Conservation (phyloP, 140 eudicot genomes). For the Senecio squalidus region DNA sequence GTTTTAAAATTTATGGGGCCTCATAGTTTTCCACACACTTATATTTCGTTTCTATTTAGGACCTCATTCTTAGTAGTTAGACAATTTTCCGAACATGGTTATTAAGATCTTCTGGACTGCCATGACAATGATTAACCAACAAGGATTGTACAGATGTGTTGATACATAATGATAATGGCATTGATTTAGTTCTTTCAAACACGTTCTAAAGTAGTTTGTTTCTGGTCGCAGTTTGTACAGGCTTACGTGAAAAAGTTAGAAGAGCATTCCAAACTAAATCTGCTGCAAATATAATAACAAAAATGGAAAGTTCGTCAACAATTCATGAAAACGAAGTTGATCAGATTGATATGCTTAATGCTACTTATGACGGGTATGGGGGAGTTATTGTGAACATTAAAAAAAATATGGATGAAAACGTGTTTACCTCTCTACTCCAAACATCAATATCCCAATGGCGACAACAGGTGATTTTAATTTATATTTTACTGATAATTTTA, state of each 20-base stretch:
- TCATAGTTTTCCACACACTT: too few species aligned
- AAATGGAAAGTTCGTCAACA: slow-evolving; percentile 10
- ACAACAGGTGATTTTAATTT: slow-evolving; percentile 29
- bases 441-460: slow-evolving; percentile 55
- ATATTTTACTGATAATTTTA: not conserved
- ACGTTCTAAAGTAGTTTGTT: not conserved
- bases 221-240: slow-evolving; percentile 2
- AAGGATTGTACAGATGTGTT: not conserved
- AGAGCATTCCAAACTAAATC: not conserved
- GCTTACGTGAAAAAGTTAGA: not conserved
- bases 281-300: slow-evolving; percentile 12
- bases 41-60: too few species aligned
- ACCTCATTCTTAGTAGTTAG: too few species aligned
- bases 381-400: slow-evolving; percentile 50
- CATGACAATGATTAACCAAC: not conserved
- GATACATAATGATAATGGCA: too few species aligned
- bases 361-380: slow-evolving; percentile 39
- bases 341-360: slow-evolving; percentile 28
- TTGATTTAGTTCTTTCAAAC: not conserved
- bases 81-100: too few species aligned
- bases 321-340: slow-evolving; percentile 8
- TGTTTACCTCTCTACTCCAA: slow-evolving; percentile 41
- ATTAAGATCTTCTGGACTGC: too few species aligned
- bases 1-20: too few species aligned
- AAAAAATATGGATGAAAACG: slow-evolving; percentile 34